Evolutionary conservation across 2,329 filamentous ascomycete species (phyloP), one percentile per base, ranked within the genome.

Genomic region (Xylaria sp.): DNA sequence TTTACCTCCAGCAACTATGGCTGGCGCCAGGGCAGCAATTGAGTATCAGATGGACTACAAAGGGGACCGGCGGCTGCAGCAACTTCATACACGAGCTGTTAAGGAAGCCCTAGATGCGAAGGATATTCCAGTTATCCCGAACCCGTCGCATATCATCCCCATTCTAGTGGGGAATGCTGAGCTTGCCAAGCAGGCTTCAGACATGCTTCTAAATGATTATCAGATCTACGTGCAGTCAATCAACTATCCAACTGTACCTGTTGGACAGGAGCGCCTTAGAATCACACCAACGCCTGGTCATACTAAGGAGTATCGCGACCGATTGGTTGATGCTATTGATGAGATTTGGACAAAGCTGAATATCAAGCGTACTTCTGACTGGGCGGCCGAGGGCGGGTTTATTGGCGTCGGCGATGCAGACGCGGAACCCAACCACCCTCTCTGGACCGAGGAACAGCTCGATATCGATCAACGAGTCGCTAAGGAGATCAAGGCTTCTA

Each of bases 161-260:
- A 88, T 98, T 63, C 87, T 99, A 13, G 95, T 99, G 59, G 96
- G 96, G 68, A 96, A 97, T 77, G 96, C 96, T 55, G 94, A 96
- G 81, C 84, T 97, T 48, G 96, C 96, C 68, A 98, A 96, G 86
- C 86, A 91, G 75, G 96, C 96, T 8, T 97, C 93, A 27, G 96
- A 99, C 79, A 90, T 97, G 84, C 89, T 99, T 25, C 88, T 99
- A 16, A 90, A 92, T 74, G 92, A 97, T 74, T 92, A 97, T 84
- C 89, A 90, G 70, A 98, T 99, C 79, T 99, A 99, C 79, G 96
- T 99, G 29, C 96, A 99, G 83, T 94, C 93, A 64, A 98, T 99
- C 87, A 99, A 99, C 84, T 98, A 98, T 82, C 96, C 96, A 1
- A 99, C 96, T 60, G 96, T 99, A 2, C 96, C 96, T 2, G 93